Evolutionary conservation across 2,329 filamentous ascomycete genomes (phyloP), one percentile per base, ranked within the genome.

Genomic region (Aspergillus versicolor): DNA sequence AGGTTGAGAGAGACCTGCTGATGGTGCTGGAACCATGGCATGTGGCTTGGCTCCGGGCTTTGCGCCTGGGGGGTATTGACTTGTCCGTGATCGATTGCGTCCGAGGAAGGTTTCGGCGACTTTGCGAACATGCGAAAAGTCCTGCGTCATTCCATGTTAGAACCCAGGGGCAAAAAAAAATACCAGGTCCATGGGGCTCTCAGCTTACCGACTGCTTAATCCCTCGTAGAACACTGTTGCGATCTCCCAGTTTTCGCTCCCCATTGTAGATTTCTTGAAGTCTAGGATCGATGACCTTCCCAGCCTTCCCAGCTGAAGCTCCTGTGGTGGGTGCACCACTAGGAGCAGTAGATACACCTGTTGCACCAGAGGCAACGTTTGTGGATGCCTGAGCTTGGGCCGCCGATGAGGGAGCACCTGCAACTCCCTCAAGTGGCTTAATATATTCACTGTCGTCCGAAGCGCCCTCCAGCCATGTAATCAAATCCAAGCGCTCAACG

Each of bases 101-200:
- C 78, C 84, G 67, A 94, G 88, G 77, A 96, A 93, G 13, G 86
- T 80, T 50, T 87, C 83, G 37, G 92, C 91, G 63, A 90, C 84
- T 78, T 96, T 97, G 68, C 92, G 90, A 62, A 97, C 89, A 67
- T 92, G 88, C 15, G 92, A 93, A 75, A 97, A 97, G 77, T 99
- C 94, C 91, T 97, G 12, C 22, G 4, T 37, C 15, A 37, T 11
- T 13, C 4, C 15, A 8, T 15, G 40, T 52, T 51, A 61, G 57
- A 38, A 45, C 15, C 8, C 15, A 30, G n/a, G 4, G 12, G 30
- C 12, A 24, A 21, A 12, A 21, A 12, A 44, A 44, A 27, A 21
- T 3, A 30, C 8, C 9, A 5, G 9, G 15, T 7, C 24, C 8
- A 9, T 9, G 41, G 3, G 5, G 22, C 3, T n/a, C 24, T 17